A percentile compares a stretch with the other conserved stretches of the same genome.
Conservation (phyloP, 352 stramenopile genomes). For the Globisporangium iwayamae region DNA sequence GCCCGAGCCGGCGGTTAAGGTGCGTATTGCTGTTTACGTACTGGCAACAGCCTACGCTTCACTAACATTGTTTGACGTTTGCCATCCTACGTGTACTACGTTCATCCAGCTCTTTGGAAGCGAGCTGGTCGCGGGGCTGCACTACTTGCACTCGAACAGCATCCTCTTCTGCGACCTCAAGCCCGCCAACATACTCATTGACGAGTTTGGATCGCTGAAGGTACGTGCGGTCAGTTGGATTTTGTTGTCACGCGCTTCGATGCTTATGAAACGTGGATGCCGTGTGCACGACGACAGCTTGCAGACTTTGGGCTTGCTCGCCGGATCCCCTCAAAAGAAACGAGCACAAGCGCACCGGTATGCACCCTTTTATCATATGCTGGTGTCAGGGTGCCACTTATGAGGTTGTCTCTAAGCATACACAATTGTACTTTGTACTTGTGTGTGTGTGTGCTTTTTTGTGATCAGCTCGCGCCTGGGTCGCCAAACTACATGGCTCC, state of each 20-base stretch:
- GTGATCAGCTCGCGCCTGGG: constrained; percentile 47
- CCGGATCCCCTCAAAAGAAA: constrained; percentile 68
- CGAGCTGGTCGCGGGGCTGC: constrained; percentile 72
- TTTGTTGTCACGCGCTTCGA: not conserved
- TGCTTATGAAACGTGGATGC: not conserved
- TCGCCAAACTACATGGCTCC: constrained; percentile 92
- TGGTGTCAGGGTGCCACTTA: not conserved
- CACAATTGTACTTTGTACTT: not conserved
- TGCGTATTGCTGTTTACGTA: constrained; percentile 15
- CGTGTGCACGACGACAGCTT: constrained; percentile 34
- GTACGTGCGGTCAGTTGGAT: constrained; percentile 17
- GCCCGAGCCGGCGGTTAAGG: constrained; percentile 73
- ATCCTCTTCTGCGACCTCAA: constrained; percentile 92
- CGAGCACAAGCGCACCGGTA: constrained; percentile 29
- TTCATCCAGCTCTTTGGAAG: constrained; percentile 52
- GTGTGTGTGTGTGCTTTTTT: not conserved
- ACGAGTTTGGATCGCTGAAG: constrained; percentile 92
- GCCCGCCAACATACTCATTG: constrained; percentile 89
- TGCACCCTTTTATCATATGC: not conserved
- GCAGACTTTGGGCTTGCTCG: constrained; percentile 88
- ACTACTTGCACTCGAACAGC: constrained; percentile 87
- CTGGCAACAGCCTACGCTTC: not conserved
- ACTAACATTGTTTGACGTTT: not conserved
- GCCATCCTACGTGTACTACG: not conserved
- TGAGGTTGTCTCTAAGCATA: not conserved